Conservation (phyloP, 2,329 filamentous ascomycete genomes). For the Ciborinia camelliae region DNA sequence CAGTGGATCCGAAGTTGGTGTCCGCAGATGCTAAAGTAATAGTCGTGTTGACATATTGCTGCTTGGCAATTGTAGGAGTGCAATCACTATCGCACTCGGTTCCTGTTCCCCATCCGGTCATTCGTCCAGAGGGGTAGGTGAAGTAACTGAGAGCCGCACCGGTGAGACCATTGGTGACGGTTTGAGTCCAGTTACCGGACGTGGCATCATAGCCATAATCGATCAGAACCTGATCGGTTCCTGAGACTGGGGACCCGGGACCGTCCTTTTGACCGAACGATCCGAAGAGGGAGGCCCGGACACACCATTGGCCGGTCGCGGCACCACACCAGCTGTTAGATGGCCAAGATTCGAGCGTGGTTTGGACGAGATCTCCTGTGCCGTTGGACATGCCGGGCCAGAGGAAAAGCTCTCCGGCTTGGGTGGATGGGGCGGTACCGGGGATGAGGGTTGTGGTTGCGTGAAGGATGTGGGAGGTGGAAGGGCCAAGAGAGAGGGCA, state of each 20-base stretch:
- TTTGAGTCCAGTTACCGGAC: conserved; percentile 29
- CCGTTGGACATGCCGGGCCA: conserved; percentile 47
- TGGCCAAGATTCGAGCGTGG: conserved; percentile 43
- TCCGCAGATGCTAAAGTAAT: conserved; percentile 40
- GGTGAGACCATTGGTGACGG: conserved; percentile 40
- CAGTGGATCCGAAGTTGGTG: conserved; percentile 35
- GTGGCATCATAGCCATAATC: conserved; percentile 32
- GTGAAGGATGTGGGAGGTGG: conserved; percentile 41
- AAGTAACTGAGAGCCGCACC: conserved; percentile 39
- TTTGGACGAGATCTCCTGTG: conserved; percentile 44
- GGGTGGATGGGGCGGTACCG: conserved; percentile 39
- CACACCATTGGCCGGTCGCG: conserved; percentile 41
- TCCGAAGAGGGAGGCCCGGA: conserved; percentile 43
- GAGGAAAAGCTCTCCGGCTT: conserved; percentile 42
- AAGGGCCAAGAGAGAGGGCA: conserved; percentile 40
- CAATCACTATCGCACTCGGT: conserved; percentile 42
- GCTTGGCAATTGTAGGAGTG: conserved; percentile 40
- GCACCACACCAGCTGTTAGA: conserved; percentile 44
- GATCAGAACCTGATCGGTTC: conserved; percentile 35
- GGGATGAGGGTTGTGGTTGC: conserved; percentile 43
- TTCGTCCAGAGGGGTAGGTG: conserved; percentile 39
- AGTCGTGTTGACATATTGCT: conserved; percentile 42
- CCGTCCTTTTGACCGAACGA: conserved; percentile 42
- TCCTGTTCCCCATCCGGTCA: conserved; percentile 42
- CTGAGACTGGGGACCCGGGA: conserved; percentile 28